Evolutionary conservation across 148 eudicot genomes (phyloP), one percentile per base, ranked within the genome.

Genomic region (Fagopyrum tataricum): DNA sequence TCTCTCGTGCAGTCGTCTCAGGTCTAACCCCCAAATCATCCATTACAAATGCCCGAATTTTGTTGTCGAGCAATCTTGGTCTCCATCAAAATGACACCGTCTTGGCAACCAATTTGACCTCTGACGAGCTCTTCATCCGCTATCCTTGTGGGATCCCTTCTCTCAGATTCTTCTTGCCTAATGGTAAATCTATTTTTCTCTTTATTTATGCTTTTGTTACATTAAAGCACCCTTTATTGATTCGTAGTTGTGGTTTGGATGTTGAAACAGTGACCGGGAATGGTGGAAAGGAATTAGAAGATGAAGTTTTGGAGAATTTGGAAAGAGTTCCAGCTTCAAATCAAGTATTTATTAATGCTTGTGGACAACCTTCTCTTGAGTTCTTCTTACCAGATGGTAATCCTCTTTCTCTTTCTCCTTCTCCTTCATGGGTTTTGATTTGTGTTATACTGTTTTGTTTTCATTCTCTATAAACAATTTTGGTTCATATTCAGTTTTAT

Each of bases 321-420:
- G 52, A 46, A 44, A 70, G 72, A 17, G 15, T 0, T 20, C 21
- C 72, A 9, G 52, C 11, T 70, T 20, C 52, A 7, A 46, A 70
- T 70, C 14, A 23, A 18, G 72, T 9, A 37, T n/a, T 70, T 46
- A 67, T 83, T 55, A 78, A 89, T 67, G 94, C 94, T 4, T 85
- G 84, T 48, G 90, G 94, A 61, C 82, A 84, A 14, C 97, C 97
- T 62, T 79, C 76, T 55, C 90, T 91, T 59, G 85, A 81, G 7
- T 89, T 91, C 72, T 89, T 84, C 82, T 81, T 91, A 67, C 97
- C 94, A 10, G 90, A 89, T 24, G 94, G 94, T 91, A 83, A 73
- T 17, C 39, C 58, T 73, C 62, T 67, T 31, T n/a, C n/a, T n/a
- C n/a, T n/a, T n/a, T n/a, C n/a, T n/a, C n/a, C n/a, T 52, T 13